Percentiles rank a stretch among this genome's conserved stretches.
phyloP scores from a whole-genome alignment of 495 filamentous ascomycete species.

The Aspergillus bertholletiae region DNA sequence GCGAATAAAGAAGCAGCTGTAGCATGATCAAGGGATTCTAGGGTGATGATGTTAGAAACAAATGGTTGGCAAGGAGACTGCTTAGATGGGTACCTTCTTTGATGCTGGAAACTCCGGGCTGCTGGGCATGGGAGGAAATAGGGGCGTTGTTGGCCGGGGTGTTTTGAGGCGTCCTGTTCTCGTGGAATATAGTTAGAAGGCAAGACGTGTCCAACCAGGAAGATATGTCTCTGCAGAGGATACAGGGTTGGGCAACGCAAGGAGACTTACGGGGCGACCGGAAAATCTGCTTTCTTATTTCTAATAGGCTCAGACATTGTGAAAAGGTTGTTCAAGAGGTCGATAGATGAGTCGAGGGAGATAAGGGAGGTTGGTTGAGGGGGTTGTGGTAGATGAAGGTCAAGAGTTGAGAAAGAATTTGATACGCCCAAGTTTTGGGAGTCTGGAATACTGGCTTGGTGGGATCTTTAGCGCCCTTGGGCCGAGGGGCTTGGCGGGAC shows the following conservation, averaged over 20 bases:
- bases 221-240: background rate
- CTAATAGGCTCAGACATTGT: constrained; percentile 88
- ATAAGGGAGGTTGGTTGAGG: constrained; percentile 16
- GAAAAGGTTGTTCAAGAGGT: constrained; percentile 6
- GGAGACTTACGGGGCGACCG: constrained; percentile 73
- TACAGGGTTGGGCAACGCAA: background rate
- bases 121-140: constrained; percentile 95
- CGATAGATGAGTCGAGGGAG: constrained; percentile 1
- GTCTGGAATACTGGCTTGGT: constrained; percentile 45
- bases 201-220: background rate
- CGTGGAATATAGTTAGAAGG: constrained; percentile 23
- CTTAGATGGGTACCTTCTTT: constrained; percentile 75
- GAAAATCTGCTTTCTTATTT: constrained; percentile 81
- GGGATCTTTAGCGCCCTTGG: constrained; percentile 48
- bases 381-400: constrained; percentile 24
- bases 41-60: background rate
- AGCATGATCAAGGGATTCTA: constrained; percentile 87
- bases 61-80: constrained; percentile 5
- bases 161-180: constrained; percentile 84
- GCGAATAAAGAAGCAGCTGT: constrained; percentile 89
- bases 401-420: constrained; percentile 34
- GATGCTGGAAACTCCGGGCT: constrained; percentile 92
- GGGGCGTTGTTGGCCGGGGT: constrained; percentile 92
- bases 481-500: constrained; percentile 47
- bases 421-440: constrained; percentile 39